phyloP scores from a whole-genome alignment of 148 eudicot genomes.

The Silene latifolia region DNA sequence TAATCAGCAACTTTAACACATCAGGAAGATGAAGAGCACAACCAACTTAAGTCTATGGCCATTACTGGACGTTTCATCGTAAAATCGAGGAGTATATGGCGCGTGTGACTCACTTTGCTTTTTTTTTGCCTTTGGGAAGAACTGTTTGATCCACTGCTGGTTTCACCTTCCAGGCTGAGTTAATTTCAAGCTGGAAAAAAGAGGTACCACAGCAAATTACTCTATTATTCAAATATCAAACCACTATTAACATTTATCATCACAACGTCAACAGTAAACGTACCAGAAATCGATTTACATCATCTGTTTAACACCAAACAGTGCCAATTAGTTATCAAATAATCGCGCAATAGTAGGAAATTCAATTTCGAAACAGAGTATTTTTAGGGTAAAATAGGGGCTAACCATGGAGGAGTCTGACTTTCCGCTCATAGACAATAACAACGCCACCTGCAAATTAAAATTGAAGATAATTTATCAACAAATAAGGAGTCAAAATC shows the following conservation, averaged over 20 bases:
- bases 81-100: background rate
- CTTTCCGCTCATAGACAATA: constrained; percentile 90
- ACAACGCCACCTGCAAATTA: constrained; percentile 77
- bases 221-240: background rate
- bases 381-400: background rate
- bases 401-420: constrained; percentile 71
- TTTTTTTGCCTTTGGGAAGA: constrained; percentile 76
- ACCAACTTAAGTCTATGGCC: too few species aligned
- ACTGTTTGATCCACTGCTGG: constrained; percentile 60
- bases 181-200: constrained; percentile 61
- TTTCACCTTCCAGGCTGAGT: constrained; percentile 90
- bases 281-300: constrained; percentile 91
- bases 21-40: too few species aligned
- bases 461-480: background rate
- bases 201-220: background rate
- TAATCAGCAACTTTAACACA: too few species aligned
- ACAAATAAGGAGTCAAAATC: background rate
- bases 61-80: background rate
- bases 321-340: constrained; percentile 7
- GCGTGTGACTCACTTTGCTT: constrained; percentile 66
- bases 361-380: background rate
- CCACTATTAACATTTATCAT: background rate
- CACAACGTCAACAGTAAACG: background rate
- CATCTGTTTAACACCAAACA: constrained; percentile 47
- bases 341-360: background rate